Evolutionary conservation across 2,329 filamentous ascomycete species (phyloP).

Genomic region (Colletotrichum sp.): DNA sequence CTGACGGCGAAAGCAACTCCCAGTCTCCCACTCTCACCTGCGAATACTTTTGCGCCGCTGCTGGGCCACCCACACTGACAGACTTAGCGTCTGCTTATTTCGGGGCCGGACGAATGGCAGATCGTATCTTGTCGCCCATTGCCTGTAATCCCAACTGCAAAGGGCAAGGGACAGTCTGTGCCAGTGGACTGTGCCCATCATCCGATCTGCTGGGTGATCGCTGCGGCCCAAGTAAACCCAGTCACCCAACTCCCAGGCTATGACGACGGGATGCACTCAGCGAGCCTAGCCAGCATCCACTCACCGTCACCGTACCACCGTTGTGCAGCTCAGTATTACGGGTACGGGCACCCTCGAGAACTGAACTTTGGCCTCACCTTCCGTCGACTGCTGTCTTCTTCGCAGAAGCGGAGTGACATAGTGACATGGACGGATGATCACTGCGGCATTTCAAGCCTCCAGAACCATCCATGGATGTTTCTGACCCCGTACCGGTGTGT

Average conservation of each 20-base stretch:
- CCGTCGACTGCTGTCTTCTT: not conserved
- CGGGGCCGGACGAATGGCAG: slow-evolving; percentile 4
- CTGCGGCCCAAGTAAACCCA: slow-evolving; percentile 1
- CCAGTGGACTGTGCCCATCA: slow-evolving; percentile 17
- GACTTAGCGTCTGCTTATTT: not conserved
- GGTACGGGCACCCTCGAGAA: not conserved
- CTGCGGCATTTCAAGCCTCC: not conserved
- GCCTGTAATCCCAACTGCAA: slow-evolving; percentile 9
- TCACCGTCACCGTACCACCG: slow-evolving; percentile 6
- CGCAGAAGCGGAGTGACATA: not conserved
- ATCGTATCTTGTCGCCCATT: not conserved
- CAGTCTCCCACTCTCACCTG: not conserved
- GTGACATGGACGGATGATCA: slow-evolving; percentile 6
- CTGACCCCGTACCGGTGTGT: not conserved
- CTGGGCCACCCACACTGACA: not conserved
- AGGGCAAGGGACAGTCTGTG: slow-evolving; percentile 15
- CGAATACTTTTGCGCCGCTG: not conserved
- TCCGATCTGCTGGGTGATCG: slow-evolving; percentile 21
- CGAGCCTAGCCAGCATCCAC: not conserved
- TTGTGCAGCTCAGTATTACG: not conserved
- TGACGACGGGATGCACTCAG: slow-evolving; percentile 12
- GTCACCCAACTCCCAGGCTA: slow-evolving; percentile 1
- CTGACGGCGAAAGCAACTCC: not conserved
- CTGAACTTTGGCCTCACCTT: slow-evolving; percentile 9
- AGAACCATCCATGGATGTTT: not conserved